Evolutionary conservation across 306 rosid genomes (phyloP).

Genomic region (Prunus mongolica): DNA sequence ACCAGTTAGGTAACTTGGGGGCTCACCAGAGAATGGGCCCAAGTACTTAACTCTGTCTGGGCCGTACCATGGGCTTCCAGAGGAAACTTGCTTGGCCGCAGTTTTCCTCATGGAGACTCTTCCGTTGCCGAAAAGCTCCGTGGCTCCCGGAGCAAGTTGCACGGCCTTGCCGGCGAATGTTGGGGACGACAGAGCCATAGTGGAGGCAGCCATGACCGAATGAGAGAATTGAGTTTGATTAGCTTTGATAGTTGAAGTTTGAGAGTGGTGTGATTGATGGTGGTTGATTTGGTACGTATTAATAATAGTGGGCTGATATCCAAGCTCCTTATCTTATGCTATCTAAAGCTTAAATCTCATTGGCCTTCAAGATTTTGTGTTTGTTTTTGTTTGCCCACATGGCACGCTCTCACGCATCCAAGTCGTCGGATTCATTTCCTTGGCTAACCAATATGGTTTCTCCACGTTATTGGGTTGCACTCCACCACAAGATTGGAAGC

Average conservation of each 20-base stretch:
- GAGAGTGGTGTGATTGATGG: not conserved
- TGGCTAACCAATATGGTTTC: not conserved
- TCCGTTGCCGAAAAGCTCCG: constrained; percentile 28
- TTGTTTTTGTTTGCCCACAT: constrained; percentile 20
- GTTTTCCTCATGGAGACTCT: constrained; percentile 64
- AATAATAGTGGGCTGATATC: not conserved
- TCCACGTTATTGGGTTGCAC: not conserved
- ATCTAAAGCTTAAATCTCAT: constrained; percentile 28
- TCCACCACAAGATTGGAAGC: not conserved
- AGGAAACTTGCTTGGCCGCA: constrained; percentile 27
- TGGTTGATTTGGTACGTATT: not conserved
- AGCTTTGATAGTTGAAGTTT: not conserved
- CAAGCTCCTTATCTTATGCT: constrained; percentile 33
- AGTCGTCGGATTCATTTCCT: not conserved
- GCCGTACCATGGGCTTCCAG: constrained; percentile 85
- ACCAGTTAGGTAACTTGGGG: constrained; percentile 67
- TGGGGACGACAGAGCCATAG: constrained; percentile 66
- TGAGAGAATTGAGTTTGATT: not conserved
- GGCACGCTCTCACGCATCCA: constrained; percentile 25
- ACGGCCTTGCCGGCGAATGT: constrained; percentile 67
- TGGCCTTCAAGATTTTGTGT: constrained; percentile 20
- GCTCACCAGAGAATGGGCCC: constrained; percentile 86
- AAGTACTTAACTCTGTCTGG: constrained; percentile 92
- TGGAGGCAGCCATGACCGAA: constrained; percentile 54
- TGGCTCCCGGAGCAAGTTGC: constrained; percentile 42